phyloP scores from a whole-genome alignment of 2,329 filamentous ascomycete species.

The Xylariaceae sp. region DNA sequence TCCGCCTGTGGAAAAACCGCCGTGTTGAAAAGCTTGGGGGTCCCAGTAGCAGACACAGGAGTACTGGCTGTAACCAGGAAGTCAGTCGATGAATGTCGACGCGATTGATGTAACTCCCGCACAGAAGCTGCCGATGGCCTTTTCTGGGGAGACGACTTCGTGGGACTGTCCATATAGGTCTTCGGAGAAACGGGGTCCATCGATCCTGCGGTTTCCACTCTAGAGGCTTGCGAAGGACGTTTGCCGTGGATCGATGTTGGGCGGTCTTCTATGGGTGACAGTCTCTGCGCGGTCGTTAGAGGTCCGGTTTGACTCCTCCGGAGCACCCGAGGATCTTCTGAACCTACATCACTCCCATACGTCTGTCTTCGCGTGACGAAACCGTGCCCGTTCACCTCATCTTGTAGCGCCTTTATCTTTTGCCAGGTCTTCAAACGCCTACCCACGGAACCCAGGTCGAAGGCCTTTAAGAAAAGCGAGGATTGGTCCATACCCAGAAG shows the following conservation, averaged over 20 bases:
- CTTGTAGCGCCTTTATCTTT: constrained; percentile 86
- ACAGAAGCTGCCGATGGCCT: constrained; percentile 77
- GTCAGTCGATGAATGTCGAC: constrained; percentile 84
- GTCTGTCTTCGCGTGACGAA: constrained; percentile 46
- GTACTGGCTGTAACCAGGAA: constrained; percentile 46
- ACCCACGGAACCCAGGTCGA: constrained; percentile 87
- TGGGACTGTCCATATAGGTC: constrained; percentile 41
- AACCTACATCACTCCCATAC: constrained; percentile 53
- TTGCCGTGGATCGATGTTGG: constrained; percentile 44
- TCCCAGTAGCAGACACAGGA: constrained; percentile 30
- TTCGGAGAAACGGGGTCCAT: constrained; percentile 39
- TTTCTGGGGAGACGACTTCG: constrained; percentile 47
- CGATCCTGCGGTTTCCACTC: constrained; percentile 41
- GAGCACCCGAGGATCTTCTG: constrained; percentile 43
- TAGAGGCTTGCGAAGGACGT: constrained; percentile 50
- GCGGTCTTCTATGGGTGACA: constrained; percentile 39
- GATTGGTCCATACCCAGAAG: constrained; percentile 92
- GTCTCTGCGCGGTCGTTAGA: constrained; percentile 45
- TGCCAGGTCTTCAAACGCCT: constrained; percentile 91
- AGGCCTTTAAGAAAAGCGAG: constrained; percentile 91
- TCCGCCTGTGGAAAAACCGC: constrained; percentile 40
- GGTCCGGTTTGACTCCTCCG: constrained; percentile 53
- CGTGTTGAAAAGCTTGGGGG: constrained; percentile 41
- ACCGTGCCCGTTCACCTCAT: constrained; percentile 63
- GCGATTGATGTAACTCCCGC: constrained; percentile 74